Percentiles rank a stretch among this genome's conserved stretches.
Conservation (phyloP, 1,284 basidiomycete species). For the Fomes fomentarius region DNA sequence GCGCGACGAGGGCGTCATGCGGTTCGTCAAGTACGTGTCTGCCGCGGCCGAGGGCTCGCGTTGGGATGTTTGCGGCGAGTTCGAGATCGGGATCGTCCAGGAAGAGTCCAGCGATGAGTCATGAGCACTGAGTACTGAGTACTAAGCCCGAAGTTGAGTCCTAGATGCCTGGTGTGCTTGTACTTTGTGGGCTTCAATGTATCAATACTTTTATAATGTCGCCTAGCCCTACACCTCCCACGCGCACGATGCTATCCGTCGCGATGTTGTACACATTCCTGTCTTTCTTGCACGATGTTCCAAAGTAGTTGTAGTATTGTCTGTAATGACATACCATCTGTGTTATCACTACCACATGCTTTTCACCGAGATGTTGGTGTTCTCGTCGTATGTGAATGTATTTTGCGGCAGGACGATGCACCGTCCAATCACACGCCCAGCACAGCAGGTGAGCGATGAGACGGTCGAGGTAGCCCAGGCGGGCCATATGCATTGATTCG, state of each 20-base stretch:
- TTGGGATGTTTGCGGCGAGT: slow-evolving; percentile 92
- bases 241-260: background rate
- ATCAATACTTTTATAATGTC: background rate
- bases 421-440: background rate
- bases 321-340: slow-evolving; percentile 26
- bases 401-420: background rate
- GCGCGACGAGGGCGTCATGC: slow-evolving; percentile 92
- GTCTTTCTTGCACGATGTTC: slow-evolving; percentile 6
- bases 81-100: slow-evolving; percentile 77
- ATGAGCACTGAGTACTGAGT: too few species aligned
- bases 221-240: background rate
- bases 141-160: background rate
- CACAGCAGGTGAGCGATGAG: too few species aligned
- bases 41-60: slow-evolving; percentile 84
- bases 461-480: too few species aligned
- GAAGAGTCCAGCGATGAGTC: slow-evolving; percentile 39
- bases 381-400: too few species aligned
- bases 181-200: background rate
- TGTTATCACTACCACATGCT: too few species aligned
- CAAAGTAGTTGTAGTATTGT: slow-evolving; percentile 20
- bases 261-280: slow-evolving; percentile 3
- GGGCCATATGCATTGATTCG: background rate
- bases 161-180: background rate
- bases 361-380: too few species aligned
- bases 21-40: slow-evolving; percentile 93